Base-by-base conservation (phyloP, 164 flowering plant species). In the Echeveria elegans region DNA sequence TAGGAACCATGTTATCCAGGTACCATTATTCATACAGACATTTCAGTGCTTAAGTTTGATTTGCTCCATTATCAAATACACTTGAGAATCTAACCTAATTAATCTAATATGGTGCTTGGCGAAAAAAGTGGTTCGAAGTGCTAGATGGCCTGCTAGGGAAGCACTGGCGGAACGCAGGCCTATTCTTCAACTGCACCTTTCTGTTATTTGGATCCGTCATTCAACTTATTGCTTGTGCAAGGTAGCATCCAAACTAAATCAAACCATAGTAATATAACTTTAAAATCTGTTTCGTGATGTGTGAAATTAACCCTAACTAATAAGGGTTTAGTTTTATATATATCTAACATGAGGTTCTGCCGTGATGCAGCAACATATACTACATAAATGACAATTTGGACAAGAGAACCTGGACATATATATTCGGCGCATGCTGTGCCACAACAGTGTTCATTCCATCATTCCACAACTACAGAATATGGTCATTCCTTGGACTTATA, bases 351-450 rank as follows among this genome's bases (percentile, higher is more conserved):
- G 2, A 59, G 30, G 24, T 48, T 45, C 4, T 14, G 15, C 9
- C 66, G 3, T 65, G 23, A n/a, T 77, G 82, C 88, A 86, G 91
- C 74, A 86, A 86, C 66, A 86, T 86, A 53, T 86, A 86, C 73
- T 86, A 86, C 78, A 83, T 86, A 73, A 86, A 86, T 69, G 91
- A 86, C 81, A 84, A 83, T 36, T 75, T 86, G 9, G 88, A 86
- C 80, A 86, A 86, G 80, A 82, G 90, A 71, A 86, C 88, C 24
- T 86, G 90, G 90, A 86, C 90, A 23, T 86, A 86, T 72, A 84
- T 86, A 14, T 86, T 86, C 72, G 91, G 91, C 4, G 91, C 91
- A 5, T 86, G 91, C 62, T 86, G 91, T 70, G 91, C 91, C 1
- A 86, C 91, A 26, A 86, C 91, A 11, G 91, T 84, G 16, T 86